A percentile compares a stretch with the other conserved stretches of the same genome.
phyloP scores from a whole-genome alignment of 768 basidiomycete species.

The Pilatotrama ljubarskyi region DNA sequence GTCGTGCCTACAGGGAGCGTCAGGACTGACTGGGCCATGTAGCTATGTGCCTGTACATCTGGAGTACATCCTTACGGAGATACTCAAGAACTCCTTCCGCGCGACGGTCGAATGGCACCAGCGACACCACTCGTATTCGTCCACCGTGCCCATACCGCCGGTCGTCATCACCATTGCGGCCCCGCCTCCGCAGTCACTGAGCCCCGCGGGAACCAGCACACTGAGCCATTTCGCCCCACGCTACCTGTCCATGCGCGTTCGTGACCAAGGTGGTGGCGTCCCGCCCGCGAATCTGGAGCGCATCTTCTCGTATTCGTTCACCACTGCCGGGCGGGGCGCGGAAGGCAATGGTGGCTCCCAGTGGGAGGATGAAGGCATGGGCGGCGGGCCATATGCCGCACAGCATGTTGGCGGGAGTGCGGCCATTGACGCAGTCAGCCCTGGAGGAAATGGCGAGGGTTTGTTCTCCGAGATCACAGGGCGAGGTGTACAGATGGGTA shows the following conservation, averaged over 20 bases:
- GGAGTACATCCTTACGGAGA: slow-evolving; percentile 89
- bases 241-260: slow-evolving; percentile 74
- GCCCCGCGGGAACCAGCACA: slow-evolving; percentile 42
- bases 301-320: slow-evolving; percentile 92
- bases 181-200: slow-evolving; percentile 45
- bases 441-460: slow-evolving; percentile 40
- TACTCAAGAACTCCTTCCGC: slow-evolving; percentile 89
- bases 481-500: slow-evolving; percentile 73
- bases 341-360: slow-evolving; percentile 15
- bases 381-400: slow-evolving; percentile 75
- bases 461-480: slow-evolving; percentile 79
- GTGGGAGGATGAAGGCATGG: slow-evolving; percentile 42
- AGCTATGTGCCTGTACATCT: slow-evolving; percentile 90
- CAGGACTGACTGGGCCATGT: slow-evolving; percentile 11
- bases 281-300: slow-evolving; percentile 68
- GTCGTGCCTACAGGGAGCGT: background rate
- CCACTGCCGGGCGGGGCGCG: slow-evolving; percentile 66
- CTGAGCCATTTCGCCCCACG: slow-evolving; percentile 46
- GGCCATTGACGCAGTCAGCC: slow-evolving; percentile 41
- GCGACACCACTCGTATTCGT: slow-evolving; percentile 31
- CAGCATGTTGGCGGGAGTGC: slow-evolving; percentile 76
- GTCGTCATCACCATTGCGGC: slow-evolving; percentile 73
- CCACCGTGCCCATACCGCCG: slow-evolving; percentile 49
- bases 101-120: slow-evolving; percentile 80
- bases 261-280: slow-evolving; percentile 88